Conservation (phyloP, 2,329 filamentous ascomycete genomes). For the Fusarium nygamai region DNA sequence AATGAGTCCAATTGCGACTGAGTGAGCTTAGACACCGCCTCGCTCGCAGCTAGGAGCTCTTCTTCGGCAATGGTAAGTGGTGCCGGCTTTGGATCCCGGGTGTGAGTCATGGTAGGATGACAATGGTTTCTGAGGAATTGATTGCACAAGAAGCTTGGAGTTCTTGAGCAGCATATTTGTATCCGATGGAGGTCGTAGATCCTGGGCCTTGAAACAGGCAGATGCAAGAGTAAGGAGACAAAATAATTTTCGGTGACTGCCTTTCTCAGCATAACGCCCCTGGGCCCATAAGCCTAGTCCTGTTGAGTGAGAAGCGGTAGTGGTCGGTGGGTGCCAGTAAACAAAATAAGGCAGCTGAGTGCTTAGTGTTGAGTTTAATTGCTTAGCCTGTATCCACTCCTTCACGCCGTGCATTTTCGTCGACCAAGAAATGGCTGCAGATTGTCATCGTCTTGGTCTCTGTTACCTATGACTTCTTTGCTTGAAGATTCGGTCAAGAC, state of each 20-base stretch:
- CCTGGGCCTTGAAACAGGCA: not conserved
- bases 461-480: not conserved
- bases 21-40: not conserved
- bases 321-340: not conserved
- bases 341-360: not conserved
- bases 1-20: not conserved
- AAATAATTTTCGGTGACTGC: not conserved
- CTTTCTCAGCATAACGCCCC: not conserved
- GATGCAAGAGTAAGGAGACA: not conserved
- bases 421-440: not conserved
- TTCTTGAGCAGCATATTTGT: not conserved
- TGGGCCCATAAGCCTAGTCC: not conserved
- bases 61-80: not conserved
- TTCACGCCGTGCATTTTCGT: not conserved
- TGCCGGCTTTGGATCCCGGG: not conserved
- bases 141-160: rapidly evolving
- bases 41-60: not conserved
- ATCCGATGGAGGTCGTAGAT: rapidly evolving
- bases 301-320: not conserved
- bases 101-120: not conserved
- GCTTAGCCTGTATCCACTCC: not conserved
- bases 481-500: rapidly evolving
- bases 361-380: not conserved
- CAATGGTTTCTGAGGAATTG: not conserved
- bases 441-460: not conserved